Evolutionary conservation across 805 yeast genomes (phyloP), one percentile per base, ranked within the genome.

Genomic region (Cyberlindnera euphorbiiphila): DNA sequence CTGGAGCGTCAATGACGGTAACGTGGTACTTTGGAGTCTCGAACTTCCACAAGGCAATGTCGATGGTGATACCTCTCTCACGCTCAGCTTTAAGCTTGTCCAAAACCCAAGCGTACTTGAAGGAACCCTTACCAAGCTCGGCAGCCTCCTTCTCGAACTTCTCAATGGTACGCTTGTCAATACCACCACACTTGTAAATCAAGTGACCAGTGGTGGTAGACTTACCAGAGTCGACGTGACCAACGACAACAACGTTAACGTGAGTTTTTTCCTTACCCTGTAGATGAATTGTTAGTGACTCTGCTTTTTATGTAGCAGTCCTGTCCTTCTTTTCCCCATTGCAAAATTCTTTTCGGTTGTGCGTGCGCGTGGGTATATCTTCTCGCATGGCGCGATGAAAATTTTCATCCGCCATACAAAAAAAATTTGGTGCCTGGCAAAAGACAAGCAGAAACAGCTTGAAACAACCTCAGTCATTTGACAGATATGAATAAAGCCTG

Each of bases 181-280:
- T 86, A 83, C 94, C 96, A 85, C 97, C 96, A 79, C 96, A 89
- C 91, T 88, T 88, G 95, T 70, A 89, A 69, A 89, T 88, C 76
- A 89, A 85, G 83, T 89, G 97, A 75, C 97, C 97, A 71, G 98
- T 89, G 74, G 97, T 91, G 68, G 98, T 89, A 54, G 97, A 91
- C 78, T 85, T 85, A 76, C 91, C 91, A 64, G 97, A 89, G 77
- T 91, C 98, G 97, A 93, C 98, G 95, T 91, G 98, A 76, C 98
- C 98, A 74, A 91, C 91, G 70, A 93, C 98, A 74, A 93, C 98
- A 77, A 91, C 95, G 96, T 91, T 91, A 79, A 91, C 85, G 85
- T 91, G 98, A 74, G 78, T 65, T 84, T 91, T 89, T 66, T 81
- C 96, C 75, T 87, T 87, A 81, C 96, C 96, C 95, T 65, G 50